Conservation (phyloP, 257 asterid species). For the Gentiana macrophylla region DNA sequence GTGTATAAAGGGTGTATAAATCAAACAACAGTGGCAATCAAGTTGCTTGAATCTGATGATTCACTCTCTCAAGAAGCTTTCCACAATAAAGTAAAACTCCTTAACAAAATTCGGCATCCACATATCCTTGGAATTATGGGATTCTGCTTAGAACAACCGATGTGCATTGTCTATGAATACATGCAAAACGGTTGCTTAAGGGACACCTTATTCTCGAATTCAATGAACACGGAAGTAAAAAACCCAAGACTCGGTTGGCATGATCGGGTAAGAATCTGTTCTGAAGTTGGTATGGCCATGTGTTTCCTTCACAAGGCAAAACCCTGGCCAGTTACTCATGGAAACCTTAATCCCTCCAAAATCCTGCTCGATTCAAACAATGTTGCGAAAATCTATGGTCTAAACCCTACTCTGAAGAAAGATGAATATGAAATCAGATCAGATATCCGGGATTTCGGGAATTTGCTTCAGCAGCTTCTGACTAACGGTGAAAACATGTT, state of each 20-base stretch:
- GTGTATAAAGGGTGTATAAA: conserved; percentile 41
- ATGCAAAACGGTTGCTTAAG: conserved; percentile 48
- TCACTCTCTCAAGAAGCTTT: conserved; percentile 23
- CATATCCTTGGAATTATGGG: conserved; percentile 47
- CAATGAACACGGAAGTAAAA: conserved; percentile 19
- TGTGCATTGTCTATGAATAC: conserved; percentile 46
- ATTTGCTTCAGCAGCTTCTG: conserved; percentile 48
- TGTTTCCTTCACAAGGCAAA: conserved; percentile 54
- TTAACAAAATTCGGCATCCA: conserved; percentile 41
- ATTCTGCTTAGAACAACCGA: conserved; percentile 45
- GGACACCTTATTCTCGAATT: conserved; percentile 36
- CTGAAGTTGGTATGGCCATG: conserved; percentile 44
- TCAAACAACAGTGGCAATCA: conserved; percentile 41
- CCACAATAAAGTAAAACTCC: conserved; percentile 27
- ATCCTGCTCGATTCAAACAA: conserved; percentile 47
- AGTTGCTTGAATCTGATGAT: conserved; percentile 18
- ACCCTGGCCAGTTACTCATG: conserved; percentile 46
- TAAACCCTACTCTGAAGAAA: conserved; percentile 11
- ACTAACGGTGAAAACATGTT: conserved; percentile 26
- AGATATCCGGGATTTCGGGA: conserved; percentile 51
- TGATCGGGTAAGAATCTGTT: conserved; percentile 38
- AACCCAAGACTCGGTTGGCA: conserved; percentile 41
- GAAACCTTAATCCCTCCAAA: conserved; percentile 47
- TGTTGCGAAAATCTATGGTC: conserved; percentile 31
- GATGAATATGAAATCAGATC: conserved; percentile 15